phyloP scores from a whole-genome alignment of 1,139 yeast genomes.

The Scheffersomyces parashehatae region DNA sequence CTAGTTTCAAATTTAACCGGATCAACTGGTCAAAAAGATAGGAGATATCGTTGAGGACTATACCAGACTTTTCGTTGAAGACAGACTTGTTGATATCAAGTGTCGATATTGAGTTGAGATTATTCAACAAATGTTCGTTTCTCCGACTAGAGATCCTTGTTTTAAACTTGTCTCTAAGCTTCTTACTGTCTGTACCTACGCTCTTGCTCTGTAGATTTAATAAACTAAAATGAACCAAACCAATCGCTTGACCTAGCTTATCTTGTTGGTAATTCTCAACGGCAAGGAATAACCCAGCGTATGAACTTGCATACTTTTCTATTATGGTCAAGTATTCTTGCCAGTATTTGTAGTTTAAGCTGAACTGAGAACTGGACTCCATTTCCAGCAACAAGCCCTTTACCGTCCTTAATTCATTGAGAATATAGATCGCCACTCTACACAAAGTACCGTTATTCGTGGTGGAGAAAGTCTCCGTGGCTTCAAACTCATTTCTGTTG shows the following conservation, averaged over 20 bases:
- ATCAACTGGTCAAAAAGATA: conserved; percentile 42
- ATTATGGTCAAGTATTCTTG: conserved; percentile 31
- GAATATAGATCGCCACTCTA: conserved; percentile 41
- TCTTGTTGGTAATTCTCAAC: conserved; percentile 44
- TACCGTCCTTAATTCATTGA: conserved; percentile 30
- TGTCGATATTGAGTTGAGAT: conserved; percentile 38
- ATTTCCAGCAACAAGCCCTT: conserved; percentile 6
- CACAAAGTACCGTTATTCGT: conserved; percentile 42
- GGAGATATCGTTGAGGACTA: conserved; percentile 39
- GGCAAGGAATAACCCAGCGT: conserved; percentile 44
- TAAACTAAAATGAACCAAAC: conserved; percentile 40
- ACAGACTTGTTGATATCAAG: conserved; percentile 37
- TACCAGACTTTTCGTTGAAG: conserved; percentile 35
- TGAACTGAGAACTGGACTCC: conserved; percentile 1
- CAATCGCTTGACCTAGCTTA: conserved; percentile 45
- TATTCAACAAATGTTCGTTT: conserved; percentile 34
- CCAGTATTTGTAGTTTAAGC: conserved; percentile 31
- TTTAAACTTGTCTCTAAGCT: conserved; percentile 21
- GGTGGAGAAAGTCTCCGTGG: conserved; percentile 28
- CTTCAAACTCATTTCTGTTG: conserved; percentile 31
- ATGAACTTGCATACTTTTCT: conserved; percentile 39
- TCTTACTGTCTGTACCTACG: conserved; percentile 10
- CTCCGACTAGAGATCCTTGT: conserved; percentile 27
- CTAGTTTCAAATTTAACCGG: conserved; percentile 36
- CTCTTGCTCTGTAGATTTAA: conserved; percentile 41